Percentiles rank a stretch among this genome's conserved stretches.
Conservation (phyloP, 2,329 filamentous ascomycete genomes). For the Nemania diffusa region DNA sequence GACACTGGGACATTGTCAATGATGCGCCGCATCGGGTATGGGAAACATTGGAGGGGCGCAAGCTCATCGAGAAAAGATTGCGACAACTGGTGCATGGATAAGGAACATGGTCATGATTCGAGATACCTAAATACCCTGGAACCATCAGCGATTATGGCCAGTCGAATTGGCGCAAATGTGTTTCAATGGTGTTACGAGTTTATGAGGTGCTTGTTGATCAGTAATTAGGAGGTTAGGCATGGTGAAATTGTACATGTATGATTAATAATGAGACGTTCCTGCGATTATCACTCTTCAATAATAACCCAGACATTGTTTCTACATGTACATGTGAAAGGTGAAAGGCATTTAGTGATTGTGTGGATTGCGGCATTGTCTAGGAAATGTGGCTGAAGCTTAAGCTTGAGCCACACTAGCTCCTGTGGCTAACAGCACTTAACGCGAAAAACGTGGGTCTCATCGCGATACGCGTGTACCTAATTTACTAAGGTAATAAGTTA, state of each 20-base stretch:
- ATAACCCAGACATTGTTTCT: no score
- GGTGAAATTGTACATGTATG: constrained; percentile 15
- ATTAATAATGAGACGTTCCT: not conserved
- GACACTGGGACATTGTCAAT: constrained; percentile 87
- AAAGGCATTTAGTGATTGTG: not conserved
- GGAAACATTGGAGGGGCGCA: constrained; percentile 76
- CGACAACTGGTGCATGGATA: constrained; percentile 67
- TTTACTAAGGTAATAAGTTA: not conserved
- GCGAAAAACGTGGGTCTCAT: constrained; percentile 35
- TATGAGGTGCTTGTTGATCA: not conserved
- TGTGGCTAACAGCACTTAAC: constrained; percentile 34
- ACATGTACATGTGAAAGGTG: no score
- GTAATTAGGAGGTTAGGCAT: constrained; percentile 9
- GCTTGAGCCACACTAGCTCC: constrained; percentile 18
- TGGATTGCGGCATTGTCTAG: no score
- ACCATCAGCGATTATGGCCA: not conserved
- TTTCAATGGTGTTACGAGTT: constrained; percentile 8
- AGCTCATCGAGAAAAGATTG: constrained; percentile 82
- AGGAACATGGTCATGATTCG: not conserved
- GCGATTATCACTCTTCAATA: no score
- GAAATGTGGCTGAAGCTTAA: constrained; percentile 29
- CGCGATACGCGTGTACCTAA: constrained; percentile 16
- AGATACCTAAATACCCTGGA: not conserved
- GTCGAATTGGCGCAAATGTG: not conserved
- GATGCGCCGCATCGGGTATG: constrained; percentile 89